Conservation (phyloP, 164 flowering plant species). For the Berberis vulgaris region DNA sequence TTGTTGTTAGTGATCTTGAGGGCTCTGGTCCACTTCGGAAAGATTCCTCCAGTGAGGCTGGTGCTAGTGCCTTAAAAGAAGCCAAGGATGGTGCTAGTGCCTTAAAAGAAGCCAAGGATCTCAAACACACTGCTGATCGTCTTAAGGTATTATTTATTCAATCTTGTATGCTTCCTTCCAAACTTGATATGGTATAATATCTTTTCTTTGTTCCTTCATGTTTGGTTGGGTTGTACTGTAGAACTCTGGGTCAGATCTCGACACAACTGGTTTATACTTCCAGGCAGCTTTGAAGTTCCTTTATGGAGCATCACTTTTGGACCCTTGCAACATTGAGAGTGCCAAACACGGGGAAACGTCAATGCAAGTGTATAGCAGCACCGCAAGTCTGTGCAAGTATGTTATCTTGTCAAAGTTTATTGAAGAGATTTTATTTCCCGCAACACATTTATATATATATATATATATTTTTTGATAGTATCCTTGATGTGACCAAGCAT, state of each 20-base stretch:
- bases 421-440: background rate
- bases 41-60: slow-evolving; percentile 63
- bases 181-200: background rate
- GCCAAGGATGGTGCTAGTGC: slow-evolving; percentile 49
- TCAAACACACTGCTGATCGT: slow-evolving; percentile 90
- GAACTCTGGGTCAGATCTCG: slow-evolving; percentile 52
- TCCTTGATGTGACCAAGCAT: background rate
- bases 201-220: slow-evolving; percentile 4
- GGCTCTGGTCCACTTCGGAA: slow-evolving; percentile 63
- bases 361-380: slow-evolving; percentile 57
- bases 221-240: slow-evolving; percentile 16
- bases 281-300: slow-evolving; percentile 94
- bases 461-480: too few species aligned
- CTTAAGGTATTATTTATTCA: slow-evolving; percentile 41
- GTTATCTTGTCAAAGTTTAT: slow-evolving; percentile 10
- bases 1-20: slow-evolving; percentile 35
- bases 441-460: background rate
- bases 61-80: slow-evolving; percentile 66
- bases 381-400: slow-evolving; percentile 89
- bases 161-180: background rate
- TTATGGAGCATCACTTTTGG: slow-evolving; percentile 69
- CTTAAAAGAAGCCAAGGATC: slow-evolving; percentile 79
- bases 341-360: slow-evolving; percentile 57
- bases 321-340: slow-evolving; percentile 45
- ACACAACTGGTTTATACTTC: slow-evolving; percentile 62